Conservation (phyloP, 305 asterid species). For the Rubia tinctorum region DNA sequence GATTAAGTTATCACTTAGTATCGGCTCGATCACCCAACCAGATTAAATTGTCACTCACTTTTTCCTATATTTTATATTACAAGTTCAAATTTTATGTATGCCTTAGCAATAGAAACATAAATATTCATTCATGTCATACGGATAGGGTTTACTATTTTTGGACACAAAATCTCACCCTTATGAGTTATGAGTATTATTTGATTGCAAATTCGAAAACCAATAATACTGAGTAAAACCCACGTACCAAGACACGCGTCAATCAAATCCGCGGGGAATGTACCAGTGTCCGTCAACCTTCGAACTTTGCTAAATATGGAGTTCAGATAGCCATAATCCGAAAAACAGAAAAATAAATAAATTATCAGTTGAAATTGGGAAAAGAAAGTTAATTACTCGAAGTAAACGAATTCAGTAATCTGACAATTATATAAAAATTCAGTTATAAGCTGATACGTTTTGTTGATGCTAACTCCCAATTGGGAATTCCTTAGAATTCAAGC, state of each 20-base stretch:
- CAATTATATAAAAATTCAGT: background rate
- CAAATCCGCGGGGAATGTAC: background rate
- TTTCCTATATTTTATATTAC: too few species aligned
- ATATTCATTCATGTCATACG: too few species aligned
- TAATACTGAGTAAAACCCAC: background rate
- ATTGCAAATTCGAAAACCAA: background rate
- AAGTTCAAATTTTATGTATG: too few species aligned
- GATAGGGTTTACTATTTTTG: background rate
- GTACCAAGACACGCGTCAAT: constrained; percentile 9
- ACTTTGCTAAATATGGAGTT: background rate
- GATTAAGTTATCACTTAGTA: too few species aligned
- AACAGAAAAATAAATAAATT: background rate
- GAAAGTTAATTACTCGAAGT: background rate
- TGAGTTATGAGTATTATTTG: too few species aligned
- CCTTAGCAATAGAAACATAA: too few species aligned
- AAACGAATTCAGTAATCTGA: background rate
- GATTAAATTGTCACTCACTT: too few species aligned
- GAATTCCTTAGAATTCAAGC: constrained; percentile 12
- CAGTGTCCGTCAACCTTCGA: background rate
- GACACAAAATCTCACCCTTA: background rate
- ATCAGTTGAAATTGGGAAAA: background rate
- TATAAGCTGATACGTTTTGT: background rate
- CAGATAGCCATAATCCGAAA: background rate
- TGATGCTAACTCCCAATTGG: constrained; percentile 8
- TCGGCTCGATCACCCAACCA: too few species aligned